Evolutionary conservation across 2,329 filamentous ascomycete species (phyloP).

Genomic region (Phaeophleospora eucalypticola): DNA sequence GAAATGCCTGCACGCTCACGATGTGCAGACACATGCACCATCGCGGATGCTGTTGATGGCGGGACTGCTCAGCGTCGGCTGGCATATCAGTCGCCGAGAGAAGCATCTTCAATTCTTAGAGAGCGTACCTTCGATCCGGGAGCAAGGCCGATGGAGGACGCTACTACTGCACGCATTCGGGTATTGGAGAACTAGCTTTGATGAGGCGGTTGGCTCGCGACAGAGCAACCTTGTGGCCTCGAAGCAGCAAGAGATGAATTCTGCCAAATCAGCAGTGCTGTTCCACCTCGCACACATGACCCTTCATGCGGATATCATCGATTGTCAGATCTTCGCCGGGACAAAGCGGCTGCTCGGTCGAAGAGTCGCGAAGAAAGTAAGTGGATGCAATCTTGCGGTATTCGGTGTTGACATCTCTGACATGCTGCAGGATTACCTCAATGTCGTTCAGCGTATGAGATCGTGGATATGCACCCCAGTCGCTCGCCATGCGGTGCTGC

Average conservation of each 20-base stretch:
- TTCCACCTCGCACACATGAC: conserved; percentile 94
- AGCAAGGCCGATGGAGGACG: conserved; percentile 83
- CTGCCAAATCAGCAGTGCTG: conserved; percentile 64
- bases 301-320: conserved; percentile 91
- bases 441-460: conserved; percentile 77
- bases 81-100: conserved; percentile 94
- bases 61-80: conserved; percentile 83
- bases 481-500: conserved; percentile 82
- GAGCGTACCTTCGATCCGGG: conserved; percentile 72
- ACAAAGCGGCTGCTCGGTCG: conserved; percentile 78
- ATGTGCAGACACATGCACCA: conserved; percentile 83
- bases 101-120: conserved; percentile 84
- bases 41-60: conserved; percentile 88
- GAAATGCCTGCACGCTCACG: conserved; percentile 73
- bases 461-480: conserved; percentile 81
- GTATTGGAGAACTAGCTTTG: conserved; percentile 86
- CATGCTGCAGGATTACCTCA: conserved; percentile 58
- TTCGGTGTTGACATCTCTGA: not conserved
- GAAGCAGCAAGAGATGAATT: conserved; percentile 39
- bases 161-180: conserved; percentile 82
- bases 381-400: not conserved
- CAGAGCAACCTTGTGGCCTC: conserved; percentile 24
- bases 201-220: conserved; percentile 64
- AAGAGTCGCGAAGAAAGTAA: conserved; percentile 65
- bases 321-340: conserved; percentile 89